phyloP scores from a whole-genome alignment of 2,329 filamentous ascomycete genomes.

The Colletotrichum lupini region DNA sequence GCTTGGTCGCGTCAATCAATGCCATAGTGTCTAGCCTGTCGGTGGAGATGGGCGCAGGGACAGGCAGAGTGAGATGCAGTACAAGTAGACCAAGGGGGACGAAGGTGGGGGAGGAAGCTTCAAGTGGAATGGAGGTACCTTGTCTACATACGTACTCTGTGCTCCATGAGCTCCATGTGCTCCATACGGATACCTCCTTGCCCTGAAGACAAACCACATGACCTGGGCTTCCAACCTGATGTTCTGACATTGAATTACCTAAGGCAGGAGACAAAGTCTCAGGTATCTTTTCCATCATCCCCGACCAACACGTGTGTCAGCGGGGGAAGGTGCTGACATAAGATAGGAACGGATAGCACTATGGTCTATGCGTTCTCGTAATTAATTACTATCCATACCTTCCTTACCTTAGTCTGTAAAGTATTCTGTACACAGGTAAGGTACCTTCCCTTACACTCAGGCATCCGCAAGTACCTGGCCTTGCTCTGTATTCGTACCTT shows the following conservation, averaged over 20 bases:
- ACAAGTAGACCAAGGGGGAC: neutral
- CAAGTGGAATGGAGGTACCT: neutral
- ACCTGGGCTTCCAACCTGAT: neutral
- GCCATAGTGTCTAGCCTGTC: conserved; percentile 12
- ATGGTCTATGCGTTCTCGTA: neutral
- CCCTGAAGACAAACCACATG: neutral
- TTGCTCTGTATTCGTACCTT: no score
- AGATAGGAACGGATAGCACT: neutral
- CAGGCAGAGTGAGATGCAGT: conserved; percentile 8
- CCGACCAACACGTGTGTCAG: conserved; percentile 2
- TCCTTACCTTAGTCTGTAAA: neutral
- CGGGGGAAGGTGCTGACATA: neutral
- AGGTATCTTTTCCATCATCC: neutral
- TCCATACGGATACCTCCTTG: neutral
- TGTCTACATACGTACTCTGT: neutral
- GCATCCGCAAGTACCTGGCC: no score
- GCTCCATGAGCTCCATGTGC: no score
- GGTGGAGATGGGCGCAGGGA: neutral
- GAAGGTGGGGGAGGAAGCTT: neutral
- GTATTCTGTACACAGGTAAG: no score
- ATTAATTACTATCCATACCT: neutral
- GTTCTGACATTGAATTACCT: neutral
- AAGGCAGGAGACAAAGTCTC: neutral
- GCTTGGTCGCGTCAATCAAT: neutral
- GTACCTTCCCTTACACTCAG: no score